Conservation (phyloP, 75 land plant species). For the Ceratopteris richardii region DNA sequence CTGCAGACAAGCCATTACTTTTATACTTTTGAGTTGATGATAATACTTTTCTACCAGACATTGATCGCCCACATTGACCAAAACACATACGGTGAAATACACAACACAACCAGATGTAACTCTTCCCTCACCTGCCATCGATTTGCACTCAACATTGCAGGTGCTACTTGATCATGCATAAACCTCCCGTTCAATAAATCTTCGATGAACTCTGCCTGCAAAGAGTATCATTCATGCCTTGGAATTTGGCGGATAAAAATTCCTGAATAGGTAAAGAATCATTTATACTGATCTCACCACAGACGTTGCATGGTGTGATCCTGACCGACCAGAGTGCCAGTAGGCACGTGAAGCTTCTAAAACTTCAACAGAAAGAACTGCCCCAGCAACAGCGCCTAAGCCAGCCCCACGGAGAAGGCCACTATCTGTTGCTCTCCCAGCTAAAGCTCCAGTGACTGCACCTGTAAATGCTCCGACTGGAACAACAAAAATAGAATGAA, state of each 20-base stretch:
- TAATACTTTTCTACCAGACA: no score
- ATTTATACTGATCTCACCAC: conserved; percentile 16
- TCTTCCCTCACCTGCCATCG: conserved; percentile 50
- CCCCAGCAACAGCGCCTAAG: conserved; percentile 18
- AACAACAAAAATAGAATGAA: no score
- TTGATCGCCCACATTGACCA: no score
- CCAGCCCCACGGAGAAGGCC: conserved; percentile 17
- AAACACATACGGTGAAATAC: no score
- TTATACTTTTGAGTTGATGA: no score
- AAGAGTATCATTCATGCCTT: neutral
- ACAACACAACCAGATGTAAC: no score
- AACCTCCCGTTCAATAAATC: conserved; percentile 51
- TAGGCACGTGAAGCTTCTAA: conserved; percentile 20
- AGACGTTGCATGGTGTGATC: neutral
- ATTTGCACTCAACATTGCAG: conserved; percentile 31
- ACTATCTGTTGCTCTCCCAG: conserved; percentile 11
- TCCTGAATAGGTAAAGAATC: no score
- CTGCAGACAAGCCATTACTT: no score
- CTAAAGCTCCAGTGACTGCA: conserved; percentile 16
- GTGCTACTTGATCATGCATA: conserved; percentile 40
- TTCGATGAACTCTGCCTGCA: conserved; percentile 55
- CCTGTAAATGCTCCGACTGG: conserved; percentile 23
- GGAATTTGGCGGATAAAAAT: neutral
- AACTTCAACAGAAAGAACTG: conserved; percentile 18
- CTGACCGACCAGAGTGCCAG: conserved; percentile 18